Base-by-base conservation (phyloP, 352 stramenopile species). In the Pilasporangium apinafurcum region DNA sequence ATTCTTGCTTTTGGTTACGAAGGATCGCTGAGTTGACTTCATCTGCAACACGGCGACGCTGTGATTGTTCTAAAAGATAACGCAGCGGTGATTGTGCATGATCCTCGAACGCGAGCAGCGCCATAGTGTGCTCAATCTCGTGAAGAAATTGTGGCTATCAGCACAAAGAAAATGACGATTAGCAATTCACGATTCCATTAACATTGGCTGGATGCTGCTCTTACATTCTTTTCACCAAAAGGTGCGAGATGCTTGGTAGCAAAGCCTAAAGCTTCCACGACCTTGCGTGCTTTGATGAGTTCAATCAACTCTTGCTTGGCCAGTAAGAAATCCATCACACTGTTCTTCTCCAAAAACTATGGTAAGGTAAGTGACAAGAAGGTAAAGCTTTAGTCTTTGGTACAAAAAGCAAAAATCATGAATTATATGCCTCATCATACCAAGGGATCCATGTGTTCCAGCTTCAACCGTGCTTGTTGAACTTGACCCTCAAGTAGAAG, bases 221-320 rank as follows among this genome's bases (percentile, higher is more conserved):
- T 49, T 51, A 86, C 77, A 43, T 76, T 84, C 37, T 77, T 90
- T 39, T 90, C 69, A 3, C 74, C 77, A 36, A 87, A 84, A 0
- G 74, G 74, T 6, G 77, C 77, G 9, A 90, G 67, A 24, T 87
- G 62, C 45, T 77, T 70, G 39, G 79, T 80, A 17, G 77, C 77
- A 61, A 90, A 90, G 16, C 64, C 48, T 16, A 90, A 54, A n/a
- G 77, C 77, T 14, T 79, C 69, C 22, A 71, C 67, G 38, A 86
- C 65, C 29, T 86, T 57, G 14, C 68, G 68, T 0, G 42, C 57
- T 36, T 85, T 90, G 52, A 90, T 90, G 13, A 90, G 43, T 63
- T 90, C 77, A 29, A 90, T 77, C 7, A 90, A 55, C 62, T 90
- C 74, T 43, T 90, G 77, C 44, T 90, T 90, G 18, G 72, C 72